Evolutionary conservation across 2,329 filamentous ascomycete genomes (phyloP).

Genomic region (Zasmidium citrigriseum): DNA sequence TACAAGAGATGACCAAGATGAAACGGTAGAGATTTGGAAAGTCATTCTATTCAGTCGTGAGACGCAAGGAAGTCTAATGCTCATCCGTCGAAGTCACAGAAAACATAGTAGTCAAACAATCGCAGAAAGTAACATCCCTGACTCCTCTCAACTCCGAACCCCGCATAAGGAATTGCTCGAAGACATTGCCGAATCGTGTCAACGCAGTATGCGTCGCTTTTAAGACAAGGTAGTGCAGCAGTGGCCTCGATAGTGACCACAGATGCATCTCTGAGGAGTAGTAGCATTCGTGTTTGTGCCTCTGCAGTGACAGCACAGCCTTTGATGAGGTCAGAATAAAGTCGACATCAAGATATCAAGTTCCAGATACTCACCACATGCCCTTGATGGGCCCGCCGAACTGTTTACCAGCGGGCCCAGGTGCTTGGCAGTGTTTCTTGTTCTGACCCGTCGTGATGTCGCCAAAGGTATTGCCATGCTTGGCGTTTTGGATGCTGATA

Average conservation of each 20-base stretch:
- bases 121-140: too few species aligned
- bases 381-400: too few species aligned
- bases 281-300: neutral
- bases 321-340: neutral
- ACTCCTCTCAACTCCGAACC: too few species aligned
- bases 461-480: neutral
- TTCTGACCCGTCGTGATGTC: neutral
- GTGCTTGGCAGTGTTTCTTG: neutral
- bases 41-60: too few species aligned
- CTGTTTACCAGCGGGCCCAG: neutral
- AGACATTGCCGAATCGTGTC: neutral
- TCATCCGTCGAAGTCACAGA: too few species aligned
- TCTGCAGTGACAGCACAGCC: neutral
- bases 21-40: too few species aligned
- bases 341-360: too few species aligned
- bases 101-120: too few species aligned
- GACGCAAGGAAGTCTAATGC: too few species aligned
- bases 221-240: neutral
- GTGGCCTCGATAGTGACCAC: neutral
- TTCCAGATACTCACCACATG: too few species aligned
- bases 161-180: neutral
- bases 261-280: neutral
- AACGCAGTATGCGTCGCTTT: too few species aligned
- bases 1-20: too few species aligned
- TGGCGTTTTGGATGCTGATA: neutral